These are phyloP conservation scores for Cadophora malorum DNA, from an alignment of 2,329 filamentous ascomycete species.

Conservation along the genomic window DNA sequence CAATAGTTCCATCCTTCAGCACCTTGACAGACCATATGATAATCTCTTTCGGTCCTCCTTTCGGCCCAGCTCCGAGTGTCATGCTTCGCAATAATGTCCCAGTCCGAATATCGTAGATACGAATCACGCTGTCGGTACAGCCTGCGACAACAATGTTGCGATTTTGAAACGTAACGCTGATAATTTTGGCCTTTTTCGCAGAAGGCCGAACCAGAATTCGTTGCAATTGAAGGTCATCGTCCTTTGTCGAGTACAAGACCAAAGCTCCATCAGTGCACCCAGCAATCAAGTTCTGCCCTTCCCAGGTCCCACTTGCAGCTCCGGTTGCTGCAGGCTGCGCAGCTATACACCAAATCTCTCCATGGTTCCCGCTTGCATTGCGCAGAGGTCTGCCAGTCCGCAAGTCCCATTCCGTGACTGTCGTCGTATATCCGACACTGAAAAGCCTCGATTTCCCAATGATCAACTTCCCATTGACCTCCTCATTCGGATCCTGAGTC, in stretches of 20 bases:
- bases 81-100: constrained; percentile 80
- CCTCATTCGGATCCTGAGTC: constrained; percentile 84
- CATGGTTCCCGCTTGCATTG: constrained; percentile 89
- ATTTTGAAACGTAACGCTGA: constrained; percentile 90
- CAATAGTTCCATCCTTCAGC: constrained; percentile 84
- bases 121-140: constrained; percentile 95
- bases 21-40: constrained; percentile 95
- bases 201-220: constrained; percentile 76
- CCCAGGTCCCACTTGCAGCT: constrained; percentile 27
- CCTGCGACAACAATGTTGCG: constrained; percentile 84
- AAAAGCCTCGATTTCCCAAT: constrained; percentile 84
- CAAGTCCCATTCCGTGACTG: constrained; percentile 95
- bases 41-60: constrained; percentile 80
- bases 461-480: constrained; percentile 64
- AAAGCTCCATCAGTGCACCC: constrained; percentile 93
- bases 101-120: constrained; percentile 84
- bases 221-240: constrained; percentile 82
- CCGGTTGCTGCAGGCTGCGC: constrained; percentile 67
- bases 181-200: constrained; percentile 84
- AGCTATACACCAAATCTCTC: constrained; percentile 95
- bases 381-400: constrained; percentile 77
- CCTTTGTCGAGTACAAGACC: constrained; percentile 84
- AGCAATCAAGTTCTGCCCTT: constrained; percentile 72
- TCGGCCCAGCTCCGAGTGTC: constrained; percentile 80
- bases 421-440: constrained; percentile 92